These are phyloP conservation scores for Cryphonectria radicalis DNA, from an alignment of 2,329 filamentous ascomycete species.

Conservation along the genomic window DNA sequence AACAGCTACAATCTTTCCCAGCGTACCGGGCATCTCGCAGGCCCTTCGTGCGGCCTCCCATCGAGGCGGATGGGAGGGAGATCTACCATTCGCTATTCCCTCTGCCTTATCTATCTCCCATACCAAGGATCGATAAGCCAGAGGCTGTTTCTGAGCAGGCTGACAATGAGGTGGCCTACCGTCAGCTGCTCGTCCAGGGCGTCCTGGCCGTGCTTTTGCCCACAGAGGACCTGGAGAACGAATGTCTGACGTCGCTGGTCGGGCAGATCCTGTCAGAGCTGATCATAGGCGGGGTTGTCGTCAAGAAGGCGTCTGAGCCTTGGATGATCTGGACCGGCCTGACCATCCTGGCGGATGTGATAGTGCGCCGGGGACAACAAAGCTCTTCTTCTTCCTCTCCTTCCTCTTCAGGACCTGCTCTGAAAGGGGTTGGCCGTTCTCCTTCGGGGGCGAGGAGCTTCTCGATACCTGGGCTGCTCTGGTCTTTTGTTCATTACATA, in stretches of 20 bases:
- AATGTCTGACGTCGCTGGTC: slow-evolving; percentile 80
- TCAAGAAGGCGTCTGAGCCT: slow-evolving; percentile 80
- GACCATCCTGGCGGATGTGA: slow-evolving; percentile 66
- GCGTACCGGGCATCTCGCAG: slow-evolving; percentile 74
- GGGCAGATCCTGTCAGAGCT: slow-evolving; percentile 88
- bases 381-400: slow-evolving; percentile 16
- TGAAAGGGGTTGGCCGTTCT: slow-evolving; percentile 28
- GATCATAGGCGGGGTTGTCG: slow-evolving; percentile 81
- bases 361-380: slow-evolving; percentile 35
- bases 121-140: slow-evolving; percentile 62
- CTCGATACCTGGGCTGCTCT: slow-evolving; percentile 56
- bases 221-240: slow-evolving; percentile 89
- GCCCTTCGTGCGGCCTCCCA: slow-evolving; percentile 59
- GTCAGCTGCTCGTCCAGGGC: slow-evolving; percentile 84
- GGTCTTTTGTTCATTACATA: slow-evolving; percentile 59
- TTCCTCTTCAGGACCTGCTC: slow-evolving; percentile 9
- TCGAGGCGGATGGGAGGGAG: slow-evolving; percentile 65
- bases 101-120: slow-evolving; percentile 78
- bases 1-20: slow-evolving; percentile 42
- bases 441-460: slow-evolving; percentile 34
- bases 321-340: slow-evolving; percentile 89
- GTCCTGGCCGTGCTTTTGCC: slow-evolving; percentile 83
- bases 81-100: slow-evolving; percentile 86
- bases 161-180: slow-evolving; percentile 81
- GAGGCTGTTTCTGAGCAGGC: slow-evolving; percentile 62